A percentile compares a stretch with the other conserved stretches of the same genome.
These are phyloP conservation scores for Suhomyces taliae DNA, from an alignment of 1,139 yeast species.

Conservation along the genomic window DNA sequence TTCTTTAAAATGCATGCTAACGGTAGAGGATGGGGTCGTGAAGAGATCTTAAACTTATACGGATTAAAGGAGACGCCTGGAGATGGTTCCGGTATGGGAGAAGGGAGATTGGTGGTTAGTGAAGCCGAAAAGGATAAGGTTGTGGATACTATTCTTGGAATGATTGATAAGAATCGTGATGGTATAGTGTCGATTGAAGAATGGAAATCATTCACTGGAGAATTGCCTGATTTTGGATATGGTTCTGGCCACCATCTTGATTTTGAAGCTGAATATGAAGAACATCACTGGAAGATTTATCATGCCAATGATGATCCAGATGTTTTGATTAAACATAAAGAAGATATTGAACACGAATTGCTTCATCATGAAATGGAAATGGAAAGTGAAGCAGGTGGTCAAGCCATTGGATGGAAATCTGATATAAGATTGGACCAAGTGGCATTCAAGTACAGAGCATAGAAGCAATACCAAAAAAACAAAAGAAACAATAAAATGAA, in stretches of 20 bases:
- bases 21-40: slow-evolving; percentile 53
- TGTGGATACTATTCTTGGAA: slow-evolving; percentile 49
- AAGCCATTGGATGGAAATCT: slow-evolving; percentile 29
- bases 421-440: slow-evolving; percentile 40
- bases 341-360: slow-evolving; percentile 86
- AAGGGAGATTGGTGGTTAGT: slow-evolving; percentile 60
- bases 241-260: slow-evolving; percentile 98
- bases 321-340: slow-evolving; percentile 75
- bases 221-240: slow-evolving; percentile 87
- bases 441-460: slow-evolving; percentile 31
- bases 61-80: slow-evolving; percentile 82
- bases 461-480: background rate
- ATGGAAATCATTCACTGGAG: slow-evolving; percentile 68
- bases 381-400: slow-evolving; percentile 51
- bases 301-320: slow-evolving; percentile 85
- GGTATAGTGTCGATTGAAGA: slow-evolving; percentile 66
- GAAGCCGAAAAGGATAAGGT: slow-evolving; percentile 60
- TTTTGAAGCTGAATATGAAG: slow-evolving; percentile 89
- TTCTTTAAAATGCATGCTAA: slow-evolving; percentile 82
- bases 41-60: slow-evolving; percentile 76
- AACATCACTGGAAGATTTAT: slow-evolving; percentile 90
- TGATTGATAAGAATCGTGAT: slow-evolving; percentile 70
- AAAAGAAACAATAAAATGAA: too few relatives aligned
- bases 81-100: slow-evolving; percentile 88
- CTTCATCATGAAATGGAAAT: slow-evolving; percentile 86